phyloP scores from a whole-genome alignment of 306 rosid species.

The Prunus mume region DNA sequence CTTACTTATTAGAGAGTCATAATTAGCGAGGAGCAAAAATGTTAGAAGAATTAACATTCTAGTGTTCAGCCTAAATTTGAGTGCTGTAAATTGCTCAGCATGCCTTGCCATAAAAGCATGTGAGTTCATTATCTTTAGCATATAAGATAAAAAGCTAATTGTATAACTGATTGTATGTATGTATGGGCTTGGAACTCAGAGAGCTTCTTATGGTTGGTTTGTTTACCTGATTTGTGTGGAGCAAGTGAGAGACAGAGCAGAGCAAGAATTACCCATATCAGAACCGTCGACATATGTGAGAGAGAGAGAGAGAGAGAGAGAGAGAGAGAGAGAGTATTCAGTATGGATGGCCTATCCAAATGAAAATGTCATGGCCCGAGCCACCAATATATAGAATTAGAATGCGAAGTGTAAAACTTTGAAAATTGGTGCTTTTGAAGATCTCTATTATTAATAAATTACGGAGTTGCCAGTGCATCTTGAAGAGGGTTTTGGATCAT shows the following conservation, averaged over 20 bases:
- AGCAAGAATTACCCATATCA: slow-evolving; percentile 32
- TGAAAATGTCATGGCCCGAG: neutral
- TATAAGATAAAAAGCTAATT: too few relatives aligned
- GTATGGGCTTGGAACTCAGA: slow-evolving; percentile 2
- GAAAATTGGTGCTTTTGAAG: neutral
- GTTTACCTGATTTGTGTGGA: slow-evolving; percentile 54
- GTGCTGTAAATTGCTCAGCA: too few relatives aligned
- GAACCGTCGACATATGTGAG: slow-evolving; percentile 37
- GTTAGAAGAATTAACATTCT: too few relatives aligned
- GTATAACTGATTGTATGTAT: neutral
- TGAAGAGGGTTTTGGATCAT: too few relatives aligned
- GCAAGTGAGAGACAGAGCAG: slow-evolving; percentile 46
- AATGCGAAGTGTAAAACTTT: too few relatives aligned
- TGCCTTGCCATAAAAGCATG: too few relatives aligned
- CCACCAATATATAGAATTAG: neutral
- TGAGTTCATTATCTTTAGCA: too few relatives aligned
- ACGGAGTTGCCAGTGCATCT: neutral
- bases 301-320: slow-evolving; percentile 24
- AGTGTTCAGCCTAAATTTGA: too few relatives aligned
- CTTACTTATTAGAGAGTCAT: too few relatives aligned
- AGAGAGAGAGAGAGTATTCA: slow-evolving; percentile 19
- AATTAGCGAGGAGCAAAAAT: too few relatives aligned
- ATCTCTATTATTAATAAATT: neutral
- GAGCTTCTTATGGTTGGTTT: neutral
- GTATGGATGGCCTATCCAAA: neutral